Evolutionary conservation across 495 filamentous ascomycete genomes (phyloP), one percentile per base, ranked within the genome.

Genomic region (Lasiosphaeris hirsuta): DNA sequence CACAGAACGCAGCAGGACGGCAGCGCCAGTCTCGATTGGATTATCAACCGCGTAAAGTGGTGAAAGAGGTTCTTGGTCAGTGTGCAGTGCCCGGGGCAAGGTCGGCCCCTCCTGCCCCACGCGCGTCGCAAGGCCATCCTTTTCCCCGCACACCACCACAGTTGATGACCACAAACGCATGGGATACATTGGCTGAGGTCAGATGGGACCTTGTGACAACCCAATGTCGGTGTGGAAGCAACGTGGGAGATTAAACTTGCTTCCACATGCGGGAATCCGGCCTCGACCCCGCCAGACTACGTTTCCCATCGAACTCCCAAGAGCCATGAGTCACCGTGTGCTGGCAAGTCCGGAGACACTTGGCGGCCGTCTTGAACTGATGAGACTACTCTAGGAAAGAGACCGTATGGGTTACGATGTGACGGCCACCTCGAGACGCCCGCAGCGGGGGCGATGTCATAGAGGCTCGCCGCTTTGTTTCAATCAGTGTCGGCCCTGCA

Each of bases 61-160:
- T 30, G 23, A 2, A 2, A 5, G 23, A 30, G 23, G 2, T 30
- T 30, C 23, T 30, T 5, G 34, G 19, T 42, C n/a, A 33, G 18
- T 19, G 18, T 18, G 23, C 18, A 13, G 17, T 55, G 34, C 35
- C 14, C 49, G 15, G 14, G 36, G 41, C 46, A 14, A 19, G 38
- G 15, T 37, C 13, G 41, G 7, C 52, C 11, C 30, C 51, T 53
- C 45, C 34, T 37, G 39, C 38, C 18, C 19, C 59, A 36, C 55
- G 50, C 56, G 19, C 34, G 40, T 56, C 57, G 57, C 59, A 63
- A 57, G 59, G 63, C 63, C 56, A 51, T 60, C 54, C 46, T 51
- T 39, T 66, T 62, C 58, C 61, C 61, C 61, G 58, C 64, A 61
- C 51, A 53, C 17, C 47, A 48, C 15, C 43, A n/a, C 33, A 11